A percentile compares a stretch with the other conserved stretches of the same genome.
Conservation (phyloP, 1,284 basidiomycete genomes). For the Meira nashicola region DNA sequence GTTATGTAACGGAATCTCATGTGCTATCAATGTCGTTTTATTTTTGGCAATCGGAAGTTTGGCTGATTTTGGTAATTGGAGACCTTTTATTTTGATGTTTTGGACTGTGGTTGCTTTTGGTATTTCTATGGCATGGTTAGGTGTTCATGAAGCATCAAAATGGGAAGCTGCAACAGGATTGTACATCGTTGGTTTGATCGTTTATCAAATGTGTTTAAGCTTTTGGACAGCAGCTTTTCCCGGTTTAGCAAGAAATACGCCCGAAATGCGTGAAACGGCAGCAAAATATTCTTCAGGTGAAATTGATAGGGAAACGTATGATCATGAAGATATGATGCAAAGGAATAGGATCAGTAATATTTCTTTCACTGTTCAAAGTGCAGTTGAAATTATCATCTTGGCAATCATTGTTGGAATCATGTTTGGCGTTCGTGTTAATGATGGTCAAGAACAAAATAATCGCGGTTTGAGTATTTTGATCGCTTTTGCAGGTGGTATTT, state of each 20-base stretch:
- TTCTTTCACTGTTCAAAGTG: conserved; percentile 71
- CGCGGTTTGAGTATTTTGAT: conserved; percentile 56
- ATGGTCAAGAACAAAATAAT: conserved; percentile 53
- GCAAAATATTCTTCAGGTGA: background rate
- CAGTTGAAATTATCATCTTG: conserved; percentile 69
- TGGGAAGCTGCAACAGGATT: conserved; percentile 73
- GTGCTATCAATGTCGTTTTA: conserved; percentile 50
- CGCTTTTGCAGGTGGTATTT: conserved; percentile 54
- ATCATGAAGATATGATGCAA: conserved; percentile 70
- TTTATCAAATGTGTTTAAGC: conserved; percentile 72
- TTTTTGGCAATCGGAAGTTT: conserved; percentile 77
- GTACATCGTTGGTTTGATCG: conserved; percentile 75
- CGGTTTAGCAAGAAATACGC: conserved; percentile 71
- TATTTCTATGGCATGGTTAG: conserved; percentile 21
- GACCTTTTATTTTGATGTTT: conserved; percentile 29
- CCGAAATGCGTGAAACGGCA: conserved; percentile 61
- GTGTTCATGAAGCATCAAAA: conserved; percentile 59
- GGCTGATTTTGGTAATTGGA: conserved; percentile 20
- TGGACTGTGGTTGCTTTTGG: conserved; percentile 25
- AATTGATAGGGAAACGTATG: conserved; percentile 62
- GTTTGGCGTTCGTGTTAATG: conserved; percentile 60
- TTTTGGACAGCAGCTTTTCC: conserved; percentile 80
- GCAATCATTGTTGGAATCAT: conserved; percentile 73
- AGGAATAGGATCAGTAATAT: conserved; percentile 80
- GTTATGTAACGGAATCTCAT: background rate